A percentile compares a stretch with the other conserved stretches of the same genome.
These are phyloP conservation scores for Gossypium schwendimanii DNA, from an alignment of 441 rosid species.

Conservation along the genomic window DNA sequence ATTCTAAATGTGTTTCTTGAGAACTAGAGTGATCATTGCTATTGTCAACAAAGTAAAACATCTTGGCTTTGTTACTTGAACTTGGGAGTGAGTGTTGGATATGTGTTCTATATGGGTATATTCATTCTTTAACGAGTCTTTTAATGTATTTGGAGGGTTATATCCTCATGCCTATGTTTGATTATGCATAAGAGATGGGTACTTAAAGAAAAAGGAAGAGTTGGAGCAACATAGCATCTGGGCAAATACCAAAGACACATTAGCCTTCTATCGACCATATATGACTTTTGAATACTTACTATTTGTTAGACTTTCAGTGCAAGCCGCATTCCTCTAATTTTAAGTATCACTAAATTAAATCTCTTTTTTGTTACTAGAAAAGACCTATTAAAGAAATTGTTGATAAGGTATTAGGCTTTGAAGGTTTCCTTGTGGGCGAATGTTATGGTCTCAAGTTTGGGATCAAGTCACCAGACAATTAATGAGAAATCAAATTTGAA, in stretches of 20 bases:
- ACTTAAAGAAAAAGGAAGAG: too few species aligned
- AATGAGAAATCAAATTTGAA: too few species aligned
- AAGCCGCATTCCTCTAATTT: not conserved
- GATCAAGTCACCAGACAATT: too few species aligned
- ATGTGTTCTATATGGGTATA: too few species aligned
- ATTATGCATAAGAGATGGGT: too few species aligned
- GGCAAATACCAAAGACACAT: not conserved
- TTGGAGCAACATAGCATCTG: not conserved
- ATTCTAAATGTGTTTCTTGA: not conserved
- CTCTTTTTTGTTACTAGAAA: not conserved
- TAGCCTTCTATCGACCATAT: not conserved
- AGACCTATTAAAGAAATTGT: not conserved
- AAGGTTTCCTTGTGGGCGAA: not conserved
- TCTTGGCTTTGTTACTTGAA: too few species aligned
- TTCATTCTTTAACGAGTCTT: too few species aligned
- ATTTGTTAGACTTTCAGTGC: not conserved
- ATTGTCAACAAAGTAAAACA: not conserved
- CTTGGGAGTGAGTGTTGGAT: too few species aligned
- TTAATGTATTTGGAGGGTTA: too few species aligned
- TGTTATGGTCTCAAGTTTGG: too few species aligned
- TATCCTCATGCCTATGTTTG: too few species aligned
- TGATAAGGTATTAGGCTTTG: not conserved
- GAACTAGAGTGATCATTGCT: not conserved
- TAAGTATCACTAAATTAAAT: not conserved
- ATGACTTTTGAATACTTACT: not conserved